phyloP scores from a whole-genome alignment of 257 asterid genomes.

The Galeopsis tetrahit region DNA sequence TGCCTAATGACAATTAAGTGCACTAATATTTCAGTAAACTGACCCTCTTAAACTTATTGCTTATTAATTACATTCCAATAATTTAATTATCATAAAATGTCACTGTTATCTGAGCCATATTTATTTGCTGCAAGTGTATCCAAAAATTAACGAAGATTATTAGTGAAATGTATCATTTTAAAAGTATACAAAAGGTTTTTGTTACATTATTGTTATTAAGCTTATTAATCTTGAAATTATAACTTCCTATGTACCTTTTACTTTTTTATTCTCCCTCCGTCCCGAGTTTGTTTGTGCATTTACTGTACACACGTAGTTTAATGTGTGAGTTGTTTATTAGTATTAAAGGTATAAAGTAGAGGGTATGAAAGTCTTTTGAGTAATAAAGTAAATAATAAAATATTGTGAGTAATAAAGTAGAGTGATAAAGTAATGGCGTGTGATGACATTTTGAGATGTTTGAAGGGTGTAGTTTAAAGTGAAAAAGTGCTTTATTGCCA shows the following conservation, averaged over 20 bases:
- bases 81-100: not conserved
- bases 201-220: not conserved
- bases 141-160: not conserved
- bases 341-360: no score
- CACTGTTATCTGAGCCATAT: not conserved
- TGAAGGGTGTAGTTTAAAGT: no score
- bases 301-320: no score
- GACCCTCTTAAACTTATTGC: not conserved
- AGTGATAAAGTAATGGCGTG: no score
- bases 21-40: not conserved
- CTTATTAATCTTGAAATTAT: not conserved
- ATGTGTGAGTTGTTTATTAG: no score
- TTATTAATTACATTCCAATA: not conserved
- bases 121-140: not conserved
- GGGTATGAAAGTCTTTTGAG: no score
- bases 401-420: no score
- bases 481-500: no score
- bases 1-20: constrained; percentile 2
- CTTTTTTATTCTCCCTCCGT: not conserved
- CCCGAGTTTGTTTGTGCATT: no score
- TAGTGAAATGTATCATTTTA: not conserved
- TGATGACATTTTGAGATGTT: no score
- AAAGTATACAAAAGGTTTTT: not conserved
- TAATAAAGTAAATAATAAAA: no score
- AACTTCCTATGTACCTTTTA: not conserved